phyloP scores from a whole-genome alignment of 169 alveolate species.

The Amoebophrya sp. region DNA sequence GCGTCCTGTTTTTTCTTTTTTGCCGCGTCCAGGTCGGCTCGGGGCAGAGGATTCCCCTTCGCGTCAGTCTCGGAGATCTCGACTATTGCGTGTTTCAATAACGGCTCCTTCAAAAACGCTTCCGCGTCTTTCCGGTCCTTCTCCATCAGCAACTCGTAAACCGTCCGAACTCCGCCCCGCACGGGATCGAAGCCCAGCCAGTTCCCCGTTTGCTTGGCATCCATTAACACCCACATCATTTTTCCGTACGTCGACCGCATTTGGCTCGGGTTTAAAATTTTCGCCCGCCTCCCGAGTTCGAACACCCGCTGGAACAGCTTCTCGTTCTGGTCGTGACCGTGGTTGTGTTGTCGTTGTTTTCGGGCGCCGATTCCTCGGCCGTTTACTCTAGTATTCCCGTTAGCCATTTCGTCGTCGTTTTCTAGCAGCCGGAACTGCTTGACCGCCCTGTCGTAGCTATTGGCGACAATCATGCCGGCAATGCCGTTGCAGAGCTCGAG shows the following conservation, averaged over 20 bases:
- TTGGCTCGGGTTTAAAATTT: background rate
- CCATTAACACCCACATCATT: conserved; percentile 8
- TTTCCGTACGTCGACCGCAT: background rate
- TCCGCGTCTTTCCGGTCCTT: background rate
- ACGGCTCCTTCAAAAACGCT: background rate
- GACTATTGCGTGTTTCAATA: background rate
- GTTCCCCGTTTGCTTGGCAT: background rate
- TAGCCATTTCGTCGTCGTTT: too few species aligned
- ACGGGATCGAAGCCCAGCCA: background rate
- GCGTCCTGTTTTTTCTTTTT: background rate
- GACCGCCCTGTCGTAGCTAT: background rate
- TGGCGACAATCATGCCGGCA: background rate
- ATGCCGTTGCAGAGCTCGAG: background rate
- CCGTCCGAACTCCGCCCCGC: background rate
- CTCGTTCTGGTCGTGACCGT: background rate
- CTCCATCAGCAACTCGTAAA: background rate
- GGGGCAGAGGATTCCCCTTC: too few species aligned
- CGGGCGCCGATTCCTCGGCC: background rate
- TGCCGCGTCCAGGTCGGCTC: background rate
- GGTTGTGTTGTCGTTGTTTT: background rate
- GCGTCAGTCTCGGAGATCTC: background rate
- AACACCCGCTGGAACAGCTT: background rate
- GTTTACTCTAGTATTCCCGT: background rate
- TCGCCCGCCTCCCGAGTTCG: conserved; percentile 9
- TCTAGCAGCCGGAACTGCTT: too few species aligned